Evolutionary conservation across 2,329 filamentous ascomycete species (phyloP).

Genomic region (Trichophyton benhamiae): DNA sequence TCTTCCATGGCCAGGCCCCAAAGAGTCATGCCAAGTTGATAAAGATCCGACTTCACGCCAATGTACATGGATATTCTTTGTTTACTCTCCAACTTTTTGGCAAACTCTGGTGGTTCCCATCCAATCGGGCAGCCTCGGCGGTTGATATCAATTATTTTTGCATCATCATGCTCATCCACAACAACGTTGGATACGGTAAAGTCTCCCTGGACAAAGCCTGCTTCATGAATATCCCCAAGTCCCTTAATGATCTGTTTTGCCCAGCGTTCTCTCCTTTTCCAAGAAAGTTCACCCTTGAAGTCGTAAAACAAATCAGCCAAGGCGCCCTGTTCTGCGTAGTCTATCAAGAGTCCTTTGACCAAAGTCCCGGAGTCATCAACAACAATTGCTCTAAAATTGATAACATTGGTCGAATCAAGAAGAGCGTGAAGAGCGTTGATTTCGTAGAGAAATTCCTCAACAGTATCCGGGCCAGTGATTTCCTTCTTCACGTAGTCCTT

Average conservation of each 20-base stretch:
- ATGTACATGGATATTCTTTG: conserved; percentile 95
- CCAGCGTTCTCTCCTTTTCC: conserved; percentile 71
- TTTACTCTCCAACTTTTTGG: conserved; percentile 69
- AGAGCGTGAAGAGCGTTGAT: conserved; percentile 84
- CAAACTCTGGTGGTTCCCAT: conserved; percentile 92
- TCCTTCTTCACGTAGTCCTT: conserved; percentile 86
- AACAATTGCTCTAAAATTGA: conserved; percentile 75
- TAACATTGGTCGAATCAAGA: conserved; percentile 60
- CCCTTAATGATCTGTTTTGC: conserved; percentile 82
- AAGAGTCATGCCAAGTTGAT: conserved; percentile 90
- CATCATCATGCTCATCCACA: conserved; percentile 69
- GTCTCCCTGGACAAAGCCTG: conserved; percentile 92
- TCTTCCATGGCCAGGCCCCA: conserved; percentile 81
- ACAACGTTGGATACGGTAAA: conserved; percentile 97
- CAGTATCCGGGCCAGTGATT: conserved; percentile 85
- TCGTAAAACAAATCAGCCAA: conserved; percentile 88
- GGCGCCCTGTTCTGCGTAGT: conserved; percentile 73
- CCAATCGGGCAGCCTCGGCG: conserved; percentile 90
- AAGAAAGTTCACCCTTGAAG: conserved; percentile 49
- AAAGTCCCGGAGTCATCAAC: conserved; percentile 61
- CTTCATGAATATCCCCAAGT: conserved; percentile 83
- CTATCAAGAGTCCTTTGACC: conserved; percentile 82
- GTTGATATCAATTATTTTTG: conserved; percentile 98
- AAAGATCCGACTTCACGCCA: conserved; percentile 92
- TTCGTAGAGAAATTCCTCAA: conserved; percentile 95